phyloP scores from a whole-genome alignment of 345 rosid genomes.

The Eucalyptus lansdowneana region DNA sequence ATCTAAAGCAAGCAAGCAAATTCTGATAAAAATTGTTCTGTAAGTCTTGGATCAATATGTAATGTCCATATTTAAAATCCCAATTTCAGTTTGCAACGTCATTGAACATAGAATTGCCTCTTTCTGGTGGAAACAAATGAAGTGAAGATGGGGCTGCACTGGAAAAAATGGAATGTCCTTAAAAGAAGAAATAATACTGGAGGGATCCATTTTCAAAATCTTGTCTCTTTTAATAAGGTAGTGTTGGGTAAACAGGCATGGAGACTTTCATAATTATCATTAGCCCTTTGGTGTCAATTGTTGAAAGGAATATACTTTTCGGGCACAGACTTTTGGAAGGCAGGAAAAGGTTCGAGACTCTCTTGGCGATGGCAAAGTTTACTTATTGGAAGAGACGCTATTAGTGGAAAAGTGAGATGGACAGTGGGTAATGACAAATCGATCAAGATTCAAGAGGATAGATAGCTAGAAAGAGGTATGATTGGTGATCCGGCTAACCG shows the following conservation, averaged over 20 bases:
- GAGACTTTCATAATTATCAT: neutral
- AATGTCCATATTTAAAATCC: neutral
- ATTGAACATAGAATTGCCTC: neutral
- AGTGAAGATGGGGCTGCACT: neutral
- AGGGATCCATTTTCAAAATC: rapidly evolving
- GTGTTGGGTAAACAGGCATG: neutral
- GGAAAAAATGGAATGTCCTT: neutral
- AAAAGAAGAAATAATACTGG: neutral
- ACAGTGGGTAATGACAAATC: neutral
- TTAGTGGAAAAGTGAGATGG: neutral
- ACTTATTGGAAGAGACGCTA: neutral
- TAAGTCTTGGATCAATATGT: neutral
- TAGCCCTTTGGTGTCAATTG: neutral
- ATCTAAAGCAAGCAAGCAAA: neutral
- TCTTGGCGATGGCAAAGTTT: neutral
- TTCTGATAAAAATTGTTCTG: neutral
- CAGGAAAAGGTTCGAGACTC: neutral
- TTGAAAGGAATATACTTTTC: too few species aligned
- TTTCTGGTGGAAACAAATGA: neutral
- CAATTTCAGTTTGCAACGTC: neutral
- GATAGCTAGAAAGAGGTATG: neutral
- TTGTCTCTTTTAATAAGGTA: neutral
- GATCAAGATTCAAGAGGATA: neutral
- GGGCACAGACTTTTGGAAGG: too few species aligned
- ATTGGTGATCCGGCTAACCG: neutral